These are phyloP conservation scores for Chaetomidium leptoderma DNA, from an alignment of 495 filamentous ascomycete species.

Conservation along the genomic window DNA sequence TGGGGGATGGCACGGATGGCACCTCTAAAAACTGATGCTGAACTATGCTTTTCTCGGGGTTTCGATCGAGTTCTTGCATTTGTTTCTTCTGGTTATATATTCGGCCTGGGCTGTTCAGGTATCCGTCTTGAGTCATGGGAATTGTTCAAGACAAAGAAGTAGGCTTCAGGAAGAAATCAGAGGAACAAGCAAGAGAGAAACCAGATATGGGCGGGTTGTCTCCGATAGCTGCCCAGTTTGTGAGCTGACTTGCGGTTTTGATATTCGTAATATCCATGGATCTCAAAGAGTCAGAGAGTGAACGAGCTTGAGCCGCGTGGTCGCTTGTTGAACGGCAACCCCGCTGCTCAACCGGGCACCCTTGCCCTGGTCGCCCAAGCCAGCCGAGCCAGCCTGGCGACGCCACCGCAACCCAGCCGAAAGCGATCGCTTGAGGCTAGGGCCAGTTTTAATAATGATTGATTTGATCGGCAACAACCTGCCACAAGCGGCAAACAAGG, in stretches of 20 bases:
- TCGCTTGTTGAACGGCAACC: background rate
- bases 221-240: no score
- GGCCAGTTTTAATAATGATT: background rate
- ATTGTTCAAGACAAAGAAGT: no score
- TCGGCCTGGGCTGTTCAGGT: no score
- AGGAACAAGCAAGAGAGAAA: no score
- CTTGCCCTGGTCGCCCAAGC: conserved; percentile 4
- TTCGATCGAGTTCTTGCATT: no score
- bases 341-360: background rate
- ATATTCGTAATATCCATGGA: no score
- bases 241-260: no score
- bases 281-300: background rate
- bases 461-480: background rate
- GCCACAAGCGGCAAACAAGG: conserved; percentile 10
- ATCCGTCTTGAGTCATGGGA: no score
- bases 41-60: background rate
- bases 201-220: no score
- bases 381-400: background rate
- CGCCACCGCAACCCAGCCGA: background rate
- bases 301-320: background rate
- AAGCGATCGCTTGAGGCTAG: conserved; percentile 6
- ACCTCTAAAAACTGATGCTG: no score
- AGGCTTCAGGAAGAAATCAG: no score
- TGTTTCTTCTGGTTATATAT: no score
- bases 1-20: background rate